Evolutionary conservation across 768 basidiomycete species (phyloP), one percentile per base, ranked within the genome.

Genomic region (Kwoniella pini): DNA sequence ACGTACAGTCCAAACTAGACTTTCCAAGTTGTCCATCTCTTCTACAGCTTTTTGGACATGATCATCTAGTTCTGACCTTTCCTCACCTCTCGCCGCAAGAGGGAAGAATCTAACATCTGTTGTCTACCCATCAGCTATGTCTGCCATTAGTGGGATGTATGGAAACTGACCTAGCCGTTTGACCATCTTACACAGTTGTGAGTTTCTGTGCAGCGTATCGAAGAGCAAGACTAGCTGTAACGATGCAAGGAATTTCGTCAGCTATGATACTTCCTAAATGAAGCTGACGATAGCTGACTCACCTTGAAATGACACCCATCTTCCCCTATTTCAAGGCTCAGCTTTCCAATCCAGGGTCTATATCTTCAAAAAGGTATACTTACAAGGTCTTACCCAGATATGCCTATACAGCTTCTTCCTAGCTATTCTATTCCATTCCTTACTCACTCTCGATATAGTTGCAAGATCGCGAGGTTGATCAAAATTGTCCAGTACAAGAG

Each of bases 31-130:
- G 9, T 28, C 31, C 72, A 74, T 74, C 19, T 56, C n/a, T 19
- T 39, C 42, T 13, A 74, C 15, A 4, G 70, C 65, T 31, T 40
- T 33, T 31, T 62, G 51, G n/a, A 71, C 72, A 17, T 68, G 61
- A 13, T 69, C 72, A 36, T 71, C 70, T 11, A 74, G 55, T 3
- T 67, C 68, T 21, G 67, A 68, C 0, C 72, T 56, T 43, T 70
- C 66, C 19, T 40, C 59, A 22, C 60, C 68, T n/a, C 59, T 19
- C 9, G 68, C 53, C 3, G 63, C 61, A 13, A 69, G 64, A 0
- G 72, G 72, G 53, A 64, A 74, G 56, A 70, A 71, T 3, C 72
- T 65, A 1, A 74, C 72, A 31, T 74, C 72, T 73, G 36, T 1
- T 9, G 26, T n/a, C 4, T 19, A 2, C 4, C 3, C n/a, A 31